Evolutionary conservation across 495 filamentous ascomycete species (phyloP), one percentile per base, ranked within the genome.

Genomic region (Evernia prunastri): DNA sequence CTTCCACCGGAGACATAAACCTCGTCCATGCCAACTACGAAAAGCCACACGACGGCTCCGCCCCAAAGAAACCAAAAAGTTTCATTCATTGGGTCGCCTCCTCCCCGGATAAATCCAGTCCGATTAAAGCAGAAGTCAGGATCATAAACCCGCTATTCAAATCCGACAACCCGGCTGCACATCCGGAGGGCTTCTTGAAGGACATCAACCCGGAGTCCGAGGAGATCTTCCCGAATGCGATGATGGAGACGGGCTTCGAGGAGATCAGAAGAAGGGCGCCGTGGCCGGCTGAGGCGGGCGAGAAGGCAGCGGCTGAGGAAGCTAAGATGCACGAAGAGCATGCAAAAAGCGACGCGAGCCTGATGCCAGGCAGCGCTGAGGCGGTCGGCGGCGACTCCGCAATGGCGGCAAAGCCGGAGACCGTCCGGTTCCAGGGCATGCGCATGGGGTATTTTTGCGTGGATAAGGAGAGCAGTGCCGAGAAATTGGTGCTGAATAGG

Each of bases 71-170:
- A 75, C 90, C 90, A 61, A 96, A 93, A 76, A 86, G 87, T 0
- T 92, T 86, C 73, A 96, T 98, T 72, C 92, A 96, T 69, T 97
- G 93, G 93, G 89, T 96, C 3, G 84, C 76, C 43, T 77, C 81
- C 18, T 80, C 78, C 9, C 73, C 86, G 18, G 73, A 76, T 0
- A 82, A 88, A 60, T 81, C 82, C 54, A 82, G 81, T 25, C 87
- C 88, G 7, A 82, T 90, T 25, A 84, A 83, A 67, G 88, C 87
- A n/a, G 89, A 92, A 72, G 89, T 86, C 56, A 87, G 93, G 47
- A 76, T 93, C 33, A 87, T 91, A 74, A 88, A 95, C 72, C 77
- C 85, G 11, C 82, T 98, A 6, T 97, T 98, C 84, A 90, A 89
- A 70, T 88, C 86, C 2, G 87, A 91, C 43, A 87, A 93, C 64